Percentiles rank a stretch among this genome's conserved stretches.
Evolutionary conservation across 1,284 basidiomycete species (phyloP).

Genomic region (Trichosporon inkin): DNA sequence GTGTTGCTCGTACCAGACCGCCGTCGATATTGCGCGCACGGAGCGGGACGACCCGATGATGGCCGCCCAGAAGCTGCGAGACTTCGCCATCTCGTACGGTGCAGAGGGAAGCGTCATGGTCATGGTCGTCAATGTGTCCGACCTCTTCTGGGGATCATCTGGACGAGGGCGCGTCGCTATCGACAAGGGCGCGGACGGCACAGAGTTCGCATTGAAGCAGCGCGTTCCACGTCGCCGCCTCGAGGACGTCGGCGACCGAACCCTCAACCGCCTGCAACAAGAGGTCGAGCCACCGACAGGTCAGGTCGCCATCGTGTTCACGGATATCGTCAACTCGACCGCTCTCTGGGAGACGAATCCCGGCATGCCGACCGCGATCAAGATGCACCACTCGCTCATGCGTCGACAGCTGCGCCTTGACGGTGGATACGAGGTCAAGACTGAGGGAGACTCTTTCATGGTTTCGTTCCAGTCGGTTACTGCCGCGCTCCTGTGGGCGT

Average conservation of each 20-base stretch:
- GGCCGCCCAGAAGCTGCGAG: slow-evolving; percentile 88
- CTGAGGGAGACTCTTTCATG: slow-evolving; percentile 99
- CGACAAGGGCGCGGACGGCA: background rate
- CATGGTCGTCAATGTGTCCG: slow-evolving; percentile 87
- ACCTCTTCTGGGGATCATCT: slow-evolving; percentile 54
- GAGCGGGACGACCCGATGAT: slow-evolving; percentile 88
- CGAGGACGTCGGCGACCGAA: slow-evolving; percentile 52
- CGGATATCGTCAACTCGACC: slow-evolving; percentile 97
- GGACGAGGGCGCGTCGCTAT: slow-evolving; percentile 29
- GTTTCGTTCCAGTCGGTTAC: slow-evolving; percentile 90
- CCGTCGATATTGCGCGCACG: slow-evolving; percentile 90
- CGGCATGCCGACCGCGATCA: slow-evolving; percentile 93
- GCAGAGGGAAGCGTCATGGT: slow-evolving; percentile 94
- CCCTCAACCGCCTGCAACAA: slow-evolving; percentile 61
- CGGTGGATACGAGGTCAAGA: slow-evolving; percentile 98
- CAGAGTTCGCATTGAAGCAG: slow-evolving; percentile 32
- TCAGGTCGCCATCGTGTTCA: slow-evolving; percentile 91
- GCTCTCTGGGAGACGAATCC: slow-evolving; percentile 95
- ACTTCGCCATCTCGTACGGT: slow-evolving; percentile 95
- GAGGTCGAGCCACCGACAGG: slow-evolving; percentile 87
- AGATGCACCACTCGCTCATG: slow-evolving; percentile 82
- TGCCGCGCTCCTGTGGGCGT: slow-evolving; percentile 84
- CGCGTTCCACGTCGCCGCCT: slow-evolving; percentile 33
- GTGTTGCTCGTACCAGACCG: slow-evolving; percentile 89
- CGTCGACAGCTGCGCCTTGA: slow-evolving; percentile 83